Conservation (phyloP, 371 early-diverging fungal genomes). For the Apophysomyces ossiformis region DNA sequence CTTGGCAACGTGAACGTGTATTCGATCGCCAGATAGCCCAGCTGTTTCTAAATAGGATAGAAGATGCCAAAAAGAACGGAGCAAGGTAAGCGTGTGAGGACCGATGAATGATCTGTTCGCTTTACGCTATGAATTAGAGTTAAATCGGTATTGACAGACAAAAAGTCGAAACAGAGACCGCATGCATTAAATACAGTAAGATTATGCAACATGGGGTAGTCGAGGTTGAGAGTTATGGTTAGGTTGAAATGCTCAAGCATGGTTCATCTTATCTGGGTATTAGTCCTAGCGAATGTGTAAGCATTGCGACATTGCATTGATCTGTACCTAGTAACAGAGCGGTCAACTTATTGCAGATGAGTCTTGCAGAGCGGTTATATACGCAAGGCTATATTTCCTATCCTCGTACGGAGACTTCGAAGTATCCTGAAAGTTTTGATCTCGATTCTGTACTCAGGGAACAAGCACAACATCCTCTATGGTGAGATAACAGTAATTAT, state of each 20-base stretch:
- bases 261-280: slow-evolving; percentile 53
- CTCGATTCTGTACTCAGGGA: slow-evolving; percentile 43
- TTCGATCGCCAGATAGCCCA: slow-evolving; percentile 50
- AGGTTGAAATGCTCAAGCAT: slow-evolving; percentile 55
- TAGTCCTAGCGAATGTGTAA: slow-evolving; percentile 54
- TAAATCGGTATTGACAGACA: slow-evolving; percentile 31
- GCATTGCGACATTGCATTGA: not conserved
- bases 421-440: slow-evolving; percentile 66
- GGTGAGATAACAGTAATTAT: slow-evolving; percentile 23
- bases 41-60: slow-evolving; percentile 34
- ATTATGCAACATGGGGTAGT: not conserved
- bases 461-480: slow-evolving; percentile 43
- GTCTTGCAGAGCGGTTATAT: slow-evolving; percentile 57
- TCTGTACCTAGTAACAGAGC: too few species aligned
- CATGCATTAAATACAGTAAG: slow-evolving; percentile 57
- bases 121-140: slow-evolving; percentile 29
- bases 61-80: slow-evolving; percentile 25
- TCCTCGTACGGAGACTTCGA: slow-evolving; percentile 79
- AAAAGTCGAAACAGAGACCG: slow-evolving; percentile 46
- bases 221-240: not conserved
- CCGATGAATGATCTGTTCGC: not conserved
- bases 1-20: slow-evolving; percentile 45
- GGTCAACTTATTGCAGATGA: slow-evolving; percentile 37
- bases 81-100: slow-evolving; percentile 34
- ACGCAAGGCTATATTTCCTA: slow-evolving; percentile 72